Base-by-base conservation (phyloP, 768 basidiomycete species). In the Russula sp. region DNA sequence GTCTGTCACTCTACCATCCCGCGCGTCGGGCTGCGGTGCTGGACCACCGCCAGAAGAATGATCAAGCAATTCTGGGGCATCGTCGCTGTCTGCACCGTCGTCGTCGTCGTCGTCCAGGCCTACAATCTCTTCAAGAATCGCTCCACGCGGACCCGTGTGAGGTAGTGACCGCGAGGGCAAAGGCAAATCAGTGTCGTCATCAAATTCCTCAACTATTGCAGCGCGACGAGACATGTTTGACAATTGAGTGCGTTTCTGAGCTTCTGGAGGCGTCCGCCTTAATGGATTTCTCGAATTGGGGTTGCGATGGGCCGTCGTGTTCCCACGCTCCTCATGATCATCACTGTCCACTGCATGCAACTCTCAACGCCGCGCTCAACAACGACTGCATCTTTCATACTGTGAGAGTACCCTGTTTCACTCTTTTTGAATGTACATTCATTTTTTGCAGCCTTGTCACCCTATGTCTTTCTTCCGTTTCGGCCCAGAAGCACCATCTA, bases 141-240 rank as follows among this genome's bases (percentile, higher is more conserved):
- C 86, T 1, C 94, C 93, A 45, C 78, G 82, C 1, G 80, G 62
- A 61, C 88, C 87, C 6, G 84, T 81, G 68, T 86, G 83, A 8
- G 85, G 86, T 0, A 95, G 76, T 0, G 85, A 77, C 14, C 78
- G 79, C 37, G 77, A 77, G 3, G 93, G 93, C 22, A 95, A 79
- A 0, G 92, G 90, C 16, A 95, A 82, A 72, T 96, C 94, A 13
- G 91, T 92, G 70, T 96, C 94, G 77, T 97, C 94, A 82, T 96
- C 92, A 70, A 95, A 96, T 71, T 91, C 91, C 63, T 83, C 84
- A 70, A 86, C 80, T 65, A 85, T 78, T 66, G 84, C 85, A 71
- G 84, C 76, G 73, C 85, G 80, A 68, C 87, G 87, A 66, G 87
- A 84, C 89, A 91, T 91, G 62, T 63, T 68, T 20, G 37, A 31